Base-by-base conservation (phyloP, 495 filamentous ascomycete species). In the Delitschia confertaspora region DNA sequence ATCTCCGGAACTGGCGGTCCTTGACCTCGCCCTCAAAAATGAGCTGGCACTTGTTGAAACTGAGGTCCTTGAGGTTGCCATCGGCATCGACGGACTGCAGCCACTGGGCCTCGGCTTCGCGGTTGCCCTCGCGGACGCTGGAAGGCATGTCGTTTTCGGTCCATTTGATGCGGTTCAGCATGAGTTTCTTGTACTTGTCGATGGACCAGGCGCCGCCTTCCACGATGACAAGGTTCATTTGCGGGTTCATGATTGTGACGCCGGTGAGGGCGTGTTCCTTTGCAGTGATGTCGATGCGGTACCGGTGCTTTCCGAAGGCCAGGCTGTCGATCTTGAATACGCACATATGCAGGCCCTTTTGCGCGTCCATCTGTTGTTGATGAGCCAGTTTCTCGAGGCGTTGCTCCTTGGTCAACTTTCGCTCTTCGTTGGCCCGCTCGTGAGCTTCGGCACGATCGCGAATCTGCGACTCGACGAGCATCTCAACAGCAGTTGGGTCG, bases 401-500 rank as follows among this genome's bases (percentile, higher is more conserved):
- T 59, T 94, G 71, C 47, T 99, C 89, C 57, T 95, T 91, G 14
- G 82, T 93, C 40, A 96, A 67, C 64, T 88, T 91, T 39, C 91
- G 79, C 37, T 85, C 83, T 53, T 88, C 83, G 63, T 99, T 99
- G 51, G 69, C 69, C 32, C 72, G 55, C 48, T 86, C 70, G 63
- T 99, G 91, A 42, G 79, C 71, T 34, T 79, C 67, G 31, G 78
- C 73, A 24, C 91, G 86, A 20, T 89, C 88, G 30, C 79, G 80
- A 33, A 99, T 94, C 55, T 96, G 85, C 17, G 76, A 69, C 63
- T 84, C 93, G 25, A 99, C 91, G 19, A 85, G 78, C 25, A 91
- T 88, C 65, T 99, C 91, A 22, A 96, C 88, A 14, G 91, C 91
- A 2, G 91, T 99, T 7, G 91, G 91, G 60, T 99, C 91, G 55